Conservation (phyloP, 257 asterid genomes). For the Solanum etuberosum region DNA sequence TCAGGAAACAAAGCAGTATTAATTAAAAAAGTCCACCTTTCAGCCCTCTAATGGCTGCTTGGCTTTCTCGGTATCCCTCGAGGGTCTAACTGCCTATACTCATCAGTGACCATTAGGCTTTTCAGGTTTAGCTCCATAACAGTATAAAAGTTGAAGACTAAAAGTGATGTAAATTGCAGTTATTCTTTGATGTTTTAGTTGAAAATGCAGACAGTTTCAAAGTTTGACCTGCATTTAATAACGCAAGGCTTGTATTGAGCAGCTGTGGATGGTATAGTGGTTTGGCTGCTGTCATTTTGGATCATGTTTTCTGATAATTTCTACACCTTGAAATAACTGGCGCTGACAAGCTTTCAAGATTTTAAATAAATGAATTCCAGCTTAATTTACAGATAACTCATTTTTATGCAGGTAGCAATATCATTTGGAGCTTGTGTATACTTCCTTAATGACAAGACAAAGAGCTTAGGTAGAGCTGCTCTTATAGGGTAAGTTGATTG, state of each 20-base stretch:
- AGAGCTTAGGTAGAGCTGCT: slow-evolving; percentile 72
- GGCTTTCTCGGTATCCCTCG: not conserved
- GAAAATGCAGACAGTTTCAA: not conserved
- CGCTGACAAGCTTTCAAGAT: not conserved
- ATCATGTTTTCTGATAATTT: not conserved
- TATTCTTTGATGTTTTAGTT: not conserved
- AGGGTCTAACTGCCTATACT: not conserved
- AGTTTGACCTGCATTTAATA: not conserved
- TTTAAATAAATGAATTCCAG: not conserved
- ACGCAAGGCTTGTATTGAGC: not conserved
- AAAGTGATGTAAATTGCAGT: not conserved
- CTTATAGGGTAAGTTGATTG: slow-evolving; percentile 60
- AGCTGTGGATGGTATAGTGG: not conserved
- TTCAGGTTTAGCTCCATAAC: not conserved
- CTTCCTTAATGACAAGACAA: slow-evolving; percentile 92
- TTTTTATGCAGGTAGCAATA: slow-evolving; percentile 61
- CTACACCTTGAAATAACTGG: not conserved
- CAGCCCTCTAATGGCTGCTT: not conserved
- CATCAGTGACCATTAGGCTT: not conserved
- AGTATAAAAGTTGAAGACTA: not conserved
- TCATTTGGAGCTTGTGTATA: slow-evolving; percentile 91
- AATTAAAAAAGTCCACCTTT: not conserved
- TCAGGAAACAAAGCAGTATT: not conserved
- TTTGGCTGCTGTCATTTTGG: not conserved
- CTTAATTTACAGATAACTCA: not conserved